Evolutionary conservation across 805 yeast species (phyloP).

Genomic region (Yamadazyma sp.): DNA sequence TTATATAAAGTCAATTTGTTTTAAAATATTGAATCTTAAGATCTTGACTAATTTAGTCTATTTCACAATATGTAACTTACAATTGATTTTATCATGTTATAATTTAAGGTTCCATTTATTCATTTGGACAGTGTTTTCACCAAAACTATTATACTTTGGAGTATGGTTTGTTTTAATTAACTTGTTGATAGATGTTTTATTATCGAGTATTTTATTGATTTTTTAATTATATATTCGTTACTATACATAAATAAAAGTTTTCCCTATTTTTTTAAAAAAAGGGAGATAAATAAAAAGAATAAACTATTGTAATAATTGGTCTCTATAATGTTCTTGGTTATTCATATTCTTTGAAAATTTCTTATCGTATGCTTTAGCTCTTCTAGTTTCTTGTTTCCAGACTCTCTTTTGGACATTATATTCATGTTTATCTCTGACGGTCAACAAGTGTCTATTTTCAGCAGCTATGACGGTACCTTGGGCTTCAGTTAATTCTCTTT

Average conservation of each 20-base stretch:
- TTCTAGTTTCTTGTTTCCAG: constrained; percentile 54
- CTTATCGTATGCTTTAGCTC: constrained; percentile 50
- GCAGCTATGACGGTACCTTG: constrained; percentile 48
- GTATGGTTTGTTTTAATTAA: constrained; percentile 65
- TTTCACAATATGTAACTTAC: constrained; percentile 57
- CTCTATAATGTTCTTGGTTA: constrained; percentile 69
- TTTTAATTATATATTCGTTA: constrained; percentile 1
- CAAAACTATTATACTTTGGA: constrained; percentile 76
- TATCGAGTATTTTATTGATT: constrained; percentile 21
- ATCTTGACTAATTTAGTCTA: constrained; percentile 44
- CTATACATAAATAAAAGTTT: constrained; percentile 1
- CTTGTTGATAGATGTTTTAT: constrained; percentile 41
- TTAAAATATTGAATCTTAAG: constrained; percentile 29
- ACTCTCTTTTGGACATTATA: constrained; percentile 49
- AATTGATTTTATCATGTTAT: constrained; percentile 66
- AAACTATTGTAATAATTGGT: constrained; percentile 35
- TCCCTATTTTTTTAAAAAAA: too few relatives aligned
- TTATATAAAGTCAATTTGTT: constrained; percentile 7
- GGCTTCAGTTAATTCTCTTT: constrained; percentile 42
- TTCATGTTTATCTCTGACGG: constrained; percentile 35
- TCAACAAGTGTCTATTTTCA: constrained; percentile 50
- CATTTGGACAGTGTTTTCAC: constrained; percentile 97
- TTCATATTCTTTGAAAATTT: constrained; percentile 70
- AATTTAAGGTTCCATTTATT: constrained; percentile 80
- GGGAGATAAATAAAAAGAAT: too few relatives aligned